A percentile compares a stretch with the other conserved stretches of the same genome.
These are phyloP conservation scores for Omphalotus guepiniiformis DNA, from an alignment of 768 basidiomycete genomes.

Conservation along the genomic window DNA sequence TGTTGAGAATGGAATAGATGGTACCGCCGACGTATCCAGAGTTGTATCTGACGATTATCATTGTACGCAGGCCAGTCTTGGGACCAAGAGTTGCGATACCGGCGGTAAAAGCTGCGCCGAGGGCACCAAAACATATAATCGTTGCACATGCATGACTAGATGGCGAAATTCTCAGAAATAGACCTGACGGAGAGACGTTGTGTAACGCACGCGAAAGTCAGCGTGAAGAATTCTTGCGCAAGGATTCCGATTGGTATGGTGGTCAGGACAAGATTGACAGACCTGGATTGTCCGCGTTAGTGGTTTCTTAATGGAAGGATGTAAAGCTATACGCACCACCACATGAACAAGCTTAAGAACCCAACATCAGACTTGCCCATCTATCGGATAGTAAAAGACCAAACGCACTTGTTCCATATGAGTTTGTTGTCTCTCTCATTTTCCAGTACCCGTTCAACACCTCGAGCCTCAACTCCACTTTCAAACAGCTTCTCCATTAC, in stretches of 20 bases:
- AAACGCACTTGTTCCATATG: slow-evolving; percentile 38
- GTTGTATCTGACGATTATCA: slow-evolving; percentile 47
- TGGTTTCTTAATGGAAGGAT: background rate
- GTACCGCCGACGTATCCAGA: slow-evolving; percentile 46
- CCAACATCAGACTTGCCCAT: slow-evolving; percentile 3
- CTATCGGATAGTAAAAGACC: background rate
- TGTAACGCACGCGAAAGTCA: slow-evolving; percentile 39
- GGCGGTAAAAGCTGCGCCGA: slow-evolving; percentile 37
- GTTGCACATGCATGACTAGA: slow-evolving; percentile 39
- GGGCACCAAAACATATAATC: slow-evolving; percentile 41
- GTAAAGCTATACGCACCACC: slow-evolving; percentile 28
- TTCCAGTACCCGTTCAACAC: slow-evolving; percentile 52
- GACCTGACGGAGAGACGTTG: no score
- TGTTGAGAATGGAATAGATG: slow-evolving; percentile 49
- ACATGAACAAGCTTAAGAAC: slow-evolving; percentile 36
- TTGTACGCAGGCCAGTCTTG: slow-evolving; percentile 47
- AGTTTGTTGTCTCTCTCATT: slow-evolving; percentile 40
- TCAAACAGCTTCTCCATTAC: slow-evolving; percentile 36
- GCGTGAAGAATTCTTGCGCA: slow-evolving; percentile 42
- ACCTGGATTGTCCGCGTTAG: slow-evolving; percentile 23
- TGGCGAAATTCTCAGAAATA: background rate
- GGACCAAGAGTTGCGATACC: slow-evolving; percentile 55
- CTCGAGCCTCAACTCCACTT: slow-evolving; percentile 49
- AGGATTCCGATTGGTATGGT: slow-evolving; percentile 47
- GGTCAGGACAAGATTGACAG: slow-evolving; percentile 43